These are phyloP conservation scores for Myxozyma neotropica DNA, from an alignment of 805 yeast genomes.

Conservation along the genomic window DNA sequence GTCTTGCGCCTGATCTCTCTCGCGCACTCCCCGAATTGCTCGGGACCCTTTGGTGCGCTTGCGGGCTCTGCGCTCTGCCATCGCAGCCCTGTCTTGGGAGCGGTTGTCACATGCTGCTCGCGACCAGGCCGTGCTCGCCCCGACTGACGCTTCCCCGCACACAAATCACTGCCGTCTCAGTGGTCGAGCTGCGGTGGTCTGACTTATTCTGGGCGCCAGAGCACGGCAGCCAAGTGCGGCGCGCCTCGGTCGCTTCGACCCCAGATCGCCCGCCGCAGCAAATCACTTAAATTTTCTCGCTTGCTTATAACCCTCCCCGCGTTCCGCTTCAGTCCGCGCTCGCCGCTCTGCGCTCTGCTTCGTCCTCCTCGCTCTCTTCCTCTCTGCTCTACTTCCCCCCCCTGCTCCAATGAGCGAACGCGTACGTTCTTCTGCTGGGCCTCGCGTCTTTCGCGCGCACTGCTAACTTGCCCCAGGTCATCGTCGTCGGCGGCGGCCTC, in stretches of 20 bases:
- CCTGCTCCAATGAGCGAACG: conserved; percentile 9
- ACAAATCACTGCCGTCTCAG: neutral
- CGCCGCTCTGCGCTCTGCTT: neutral
- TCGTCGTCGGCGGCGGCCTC: conserved; percentile 66
- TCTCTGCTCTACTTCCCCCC: neutral
- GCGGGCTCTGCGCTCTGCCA: too few relatives aligned
- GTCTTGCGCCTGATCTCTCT: too few relatives aligned
- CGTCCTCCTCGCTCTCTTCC: neutral
- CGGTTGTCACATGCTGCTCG: too few relatives aligned
- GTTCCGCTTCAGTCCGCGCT: too few relatives aligned
- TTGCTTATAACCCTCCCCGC: too few relatives aligned
- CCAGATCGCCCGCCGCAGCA: neutral
- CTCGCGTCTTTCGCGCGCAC: too few relatives aligned
- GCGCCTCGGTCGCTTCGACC: neutral
- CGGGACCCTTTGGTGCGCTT: too few relatives aligned
- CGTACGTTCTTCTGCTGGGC: neutral
- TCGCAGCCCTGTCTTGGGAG: too few relatives aligned
- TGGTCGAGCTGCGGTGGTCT: conserved; percentile 5
- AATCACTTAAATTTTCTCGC: too few relatives aligned
- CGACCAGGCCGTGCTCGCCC: too few relatives aligned
- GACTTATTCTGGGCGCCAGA: neutral
- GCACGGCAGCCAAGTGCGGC: neutral
- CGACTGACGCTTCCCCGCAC: neutral
- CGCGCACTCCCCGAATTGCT: too few relatives aligned
- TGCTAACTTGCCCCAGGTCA: conserved; percentile 39